Conservation (phyloP, 441 rosid species). For the Capsella rubella region DNA sequence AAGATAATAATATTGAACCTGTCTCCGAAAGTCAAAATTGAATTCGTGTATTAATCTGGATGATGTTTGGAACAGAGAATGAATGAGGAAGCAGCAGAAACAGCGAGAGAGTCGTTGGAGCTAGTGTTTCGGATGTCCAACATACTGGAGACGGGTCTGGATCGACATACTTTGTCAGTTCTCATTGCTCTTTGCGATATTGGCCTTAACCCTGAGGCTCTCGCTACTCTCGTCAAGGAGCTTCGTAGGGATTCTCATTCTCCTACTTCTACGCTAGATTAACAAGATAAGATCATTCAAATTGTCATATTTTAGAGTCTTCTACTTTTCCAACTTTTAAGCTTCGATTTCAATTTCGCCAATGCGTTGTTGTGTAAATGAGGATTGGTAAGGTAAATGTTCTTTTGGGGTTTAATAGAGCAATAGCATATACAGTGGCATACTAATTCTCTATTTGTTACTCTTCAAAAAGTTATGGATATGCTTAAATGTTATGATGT, state of each 20-base stretch:
- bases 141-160: constrained; percentile 71
- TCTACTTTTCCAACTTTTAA: background rate
- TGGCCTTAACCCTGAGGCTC: constrained; percentile 76
- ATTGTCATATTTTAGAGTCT: background rate
- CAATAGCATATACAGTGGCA: too few species aligned
- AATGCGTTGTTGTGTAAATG: background rate
- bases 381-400: constrained; percentile 9
- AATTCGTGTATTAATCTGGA: background rate
- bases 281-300: too few species aligned
- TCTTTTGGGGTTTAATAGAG: too few species aligned
- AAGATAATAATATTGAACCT: too few species aligned
- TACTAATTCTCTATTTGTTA: too few species aligned
- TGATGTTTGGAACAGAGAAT: constrained; percentile 32
- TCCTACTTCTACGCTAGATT: background rate
- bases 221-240: constrained; percentile 74
- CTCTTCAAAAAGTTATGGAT: too few species aligned
- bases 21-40: background rate
- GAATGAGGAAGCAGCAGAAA: constrained; percentile 67
- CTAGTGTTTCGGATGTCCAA: constrained; percentile 75
- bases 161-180: constrained; percentile 72
- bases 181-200: constrained; percentile 74
- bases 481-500: too few species aligned
- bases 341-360: constrained; percentile 10
- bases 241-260: constrained; percentile 45
- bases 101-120: constrained; percentile 72